Evolutionary conservation across 2,329 filamentous ascomycete species (phyloP), one percentile per base, ranked within the genome.

Genomic region (Coniosporium tulheliwenetii): DNA sequence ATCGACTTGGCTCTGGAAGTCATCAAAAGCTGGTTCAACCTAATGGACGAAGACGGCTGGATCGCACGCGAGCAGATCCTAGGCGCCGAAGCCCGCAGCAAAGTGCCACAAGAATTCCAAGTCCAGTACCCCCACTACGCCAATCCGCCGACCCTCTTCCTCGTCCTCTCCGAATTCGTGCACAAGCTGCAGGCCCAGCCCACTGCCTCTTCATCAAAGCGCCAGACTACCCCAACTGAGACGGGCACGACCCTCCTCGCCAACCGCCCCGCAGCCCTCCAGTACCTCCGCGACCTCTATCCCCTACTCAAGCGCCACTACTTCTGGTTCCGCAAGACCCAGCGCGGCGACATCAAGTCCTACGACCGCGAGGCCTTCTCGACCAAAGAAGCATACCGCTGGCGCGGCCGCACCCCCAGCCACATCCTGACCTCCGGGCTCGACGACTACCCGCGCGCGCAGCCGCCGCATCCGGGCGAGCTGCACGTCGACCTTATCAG

Each of bases 21-120:
- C 48, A 74, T 96, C 46, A 84, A 81, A 63, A 94, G 85, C 61
- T 98, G 91, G 91, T 93, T 93, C 65, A 85, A 80, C 47, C 74
- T 93, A 13, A 94, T 96, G 75, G 91, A 98, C 49, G 82, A 91
- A 12, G 86, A 96, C 57, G 91, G 91, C 41, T 98, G 91, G 91
- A 96, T 98, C 55, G 85, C 80, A 2, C 81, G 91, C 39, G 91
- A 98, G 65, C 87, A 95, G 62, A 96, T 98, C 44, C 73, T 98
- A 2, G 91, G 91, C 1, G 63, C 73, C 2, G 91, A 98, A 64
- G 91, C 91, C 37, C 79, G 89, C 46, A 94, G 82, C 70, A 96
- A 95, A 62, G 91, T 98, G 2, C 91, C 91, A 0, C 60, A 70
- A 4, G 87, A 96, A 60, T 98, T 98, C 58, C 87, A 93, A 52